These are phyloP conservation scores for Talaromyces proteolyticus DNA, from an alignment of 495 filamentous ascomycete genomes.

Conservation along the genomic window DNA sequence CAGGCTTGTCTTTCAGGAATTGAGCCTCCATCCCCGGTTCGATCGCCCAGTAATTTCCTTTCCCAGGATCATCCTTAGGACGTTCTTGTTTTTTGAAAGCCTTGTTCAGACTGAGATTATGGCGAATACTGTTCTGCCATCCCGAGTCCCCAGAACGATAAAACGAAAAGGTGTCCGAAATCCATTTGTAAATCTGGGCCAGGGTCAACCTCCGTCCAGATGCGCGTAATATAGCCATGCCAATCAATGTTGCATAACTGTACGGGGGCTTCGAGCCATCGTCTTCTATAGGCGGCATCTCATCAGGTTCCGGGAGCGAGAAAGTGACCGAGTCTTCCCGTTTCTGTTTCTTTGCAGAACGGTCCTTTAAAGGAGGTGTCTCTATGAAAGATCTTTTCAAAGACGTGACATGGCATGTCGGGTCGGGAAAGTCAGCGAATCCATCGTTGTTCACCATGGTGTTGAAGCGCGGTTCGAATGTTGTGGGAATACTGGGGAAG, in stretches of 20 bases:
- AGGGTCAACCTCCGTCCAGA: slow-evolving; percentile 79
- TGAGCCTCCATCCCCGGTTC: slow-evolving; percentile 79
- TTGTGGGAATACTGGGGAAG: slow-evolving; percentile 43
- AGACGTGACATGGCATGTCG: slow-evolving; percentile 53
- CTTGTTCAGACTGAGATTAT: slow-evolving; percentile 97
- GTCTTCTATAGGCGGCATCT: slow-evolving; percentile 76
- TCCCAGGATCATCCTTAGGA: slow-evolving; percentile 95
- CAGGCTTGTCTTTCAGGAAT: slow-evolving; percentile 79
- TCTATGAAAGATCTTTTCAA: slow-evolving; percentile 68
- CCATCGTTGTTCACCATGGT: slow-evolving; percentile 36
- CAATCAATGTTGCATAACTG: slow-evolving; percentile 94
- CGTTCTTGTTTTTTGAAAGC: slow-evolving; percentile 94
- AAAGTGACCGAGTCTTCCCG: slow-evolving; percentile 37
- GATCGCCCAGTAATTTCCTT: slow-evolving; percentile 98
- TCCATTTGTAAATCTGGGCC: slow-evolving; percentile 99
- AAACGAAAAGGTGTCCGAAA: slow-evolving; percentile 85
- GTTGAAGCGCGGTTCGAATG: slow-evolving; percentile 7
- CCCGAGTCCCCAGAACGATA: slow-evolving; percentile 79
- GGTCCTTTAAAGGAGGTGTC: slow-evolving; percentile 67
- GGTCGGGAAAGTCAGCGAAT: slow-evolving; percentile 47
- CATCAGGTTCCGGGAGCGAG: slow-evolving; percentile 62
- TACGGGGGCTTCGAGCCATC: slow-evolving; percentile 84
- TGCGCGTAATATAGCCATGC: slow-evolving; percentile 91
- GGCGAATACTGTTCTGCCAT: slow-evolving; percentile 98
- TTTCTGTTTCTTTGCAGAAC: slow-evolving; percentile 52